A percentile compares a stretch with the other conserved stretches of the same genome.
These are phyloP conservation scores for Colletotrichum salicis DNA, from an alignment of 2,329 filamentous ascomycete species.

Conservation along the genomic window DNA sequence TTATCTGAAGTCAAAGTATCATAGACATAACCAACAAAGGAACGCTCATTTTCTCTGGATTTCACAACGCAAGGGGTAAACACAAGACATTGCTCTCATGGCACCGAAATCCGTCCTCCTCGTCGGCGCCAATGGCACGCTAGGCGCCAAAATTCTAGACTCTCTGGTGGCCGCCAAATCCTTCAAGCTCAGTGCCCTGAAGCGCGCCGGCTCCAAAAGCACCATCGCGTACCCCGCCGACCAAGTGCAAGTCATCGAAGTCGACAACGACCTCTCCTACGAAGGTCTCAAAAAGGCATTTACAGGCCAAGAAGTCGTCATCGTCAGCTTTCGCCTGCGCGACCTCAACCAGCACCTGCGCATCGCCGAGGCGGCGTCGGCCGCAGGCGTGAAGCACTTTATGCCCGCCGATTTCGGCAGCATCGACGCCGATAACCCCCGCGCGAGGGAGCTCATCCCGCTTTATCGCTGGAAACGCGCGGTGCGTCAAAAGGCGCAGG, in stretches of 20 bases:
- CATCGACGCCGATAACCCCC: constrained; percentile 47
- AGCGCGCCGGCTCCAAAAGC: constrained; percentile 46
- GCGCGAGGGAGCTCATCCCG: constrained; percentile 48
- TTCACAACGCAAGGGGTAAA: not conserved
- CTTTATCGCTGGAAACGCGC: constrained; percentile 48
- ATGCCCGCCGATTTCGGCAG: constrained; percentile 55
- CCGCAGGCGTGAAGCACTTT: constrained; percentile 48
- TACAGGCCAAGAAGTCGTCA: constrained; percentile 48
- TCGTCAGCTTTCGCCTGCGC: constrained; percentile 47
- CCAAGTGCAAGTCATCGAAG: constrained; percentile 38
- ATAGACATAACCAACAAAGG: not conserved
- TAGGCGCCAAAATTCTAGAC: constrained; percentile 47
- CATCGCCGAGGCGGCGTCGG: constrained; percentile 49
- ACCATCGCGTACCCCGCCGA: constrained; percentile 35
- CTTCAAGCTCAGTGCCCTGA: constrained; percentile 47
- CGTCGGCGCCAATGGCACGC: constrained; percentile 51
- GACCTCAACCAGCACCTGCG: constrained; percentile 45
- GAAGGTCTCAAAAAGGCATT: constrained; percentile 45
- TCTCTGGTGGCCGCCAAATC: constrained; percentile 43
- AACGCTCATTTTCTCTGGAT: not conserved
- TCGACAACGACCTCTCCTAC: constrained; percentile 45
- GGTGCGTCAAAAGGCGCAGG: constrained; percentile 45
- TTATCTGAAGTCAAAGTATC: not conserved
- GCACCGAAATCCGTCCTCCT: constrained; percentile 48
- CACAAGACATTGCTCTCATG: constrained; percentile 36